These are phyloP conservation scores for Kingdonia uniflora DNA, from an alignment of 164 flowering plant species.

Conservation along the genomic window DNA sequence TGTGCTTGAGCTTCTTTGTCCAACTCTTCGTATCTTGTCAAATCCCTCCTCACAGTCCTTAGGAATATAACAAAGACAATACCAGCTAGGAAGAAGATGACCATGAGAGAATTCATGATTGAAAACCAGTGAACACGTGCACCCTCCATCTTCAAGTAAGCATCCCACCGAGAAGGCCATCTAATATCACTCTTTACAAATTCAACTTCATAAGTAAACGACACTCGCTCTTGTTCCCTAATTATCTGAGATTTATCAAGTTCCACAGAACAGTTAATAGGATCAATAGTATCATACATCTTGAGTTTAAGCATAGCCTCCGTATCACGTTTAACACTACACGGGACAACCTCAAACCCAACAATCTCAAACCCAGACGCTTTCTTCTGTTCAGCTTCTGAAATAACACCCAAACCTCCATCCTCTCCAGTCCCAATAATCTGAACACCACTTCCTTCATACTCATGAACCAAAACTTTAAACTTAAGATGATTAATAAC, in stretches of 20 bases:
- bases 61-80: slow-evolving; percentile 48
- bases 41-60: slow-evolving; percentile 30
- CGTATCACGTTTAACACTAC: slow-evolving; percentile 38
- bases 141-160: slow-evolving; percentile 52
- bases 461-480: slow-evolving; percentile 30
- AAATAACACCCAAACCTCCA: slow-evolving; percentile 33
- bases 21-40: slow-evolving; percentile 43
- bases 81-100: slow-evolving; percentile 43
- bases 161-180: slow-evolving; percentile 61
- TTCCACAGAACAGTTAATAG: slow-evolving; percentile 4
- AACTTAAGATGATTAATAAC: slow-evolving; percentile 38
- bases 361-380: slow-evolving; percentile 46
- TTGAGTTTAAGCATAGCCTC: slow-evolving; percentile 21
- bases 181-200: slow-evolving; percentile 37
- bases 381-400: slow-evolving; percentile 24
- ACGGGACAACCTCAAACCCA: slow-evolving; percentile 48
- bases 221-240: slow-evolving; percentile 14
- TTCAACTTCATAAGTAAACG: slow-evolving; percentile 43
- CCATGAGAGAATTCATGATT: slow-evolving; percentile 50
- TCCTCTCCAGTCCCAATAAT: slow-evolving; percentile 48
- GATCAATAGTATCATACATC: slow-evolving; percentile 8
- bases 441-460: slow-evolving; percentile 32
- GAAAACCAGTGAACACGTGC: slow-evolving; percentile 58
- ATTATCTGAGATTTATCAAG: slow-evolving; percentile 14
- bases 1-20: slow-evolving; percentile 67